Percentiles rank a stretch among this genome's conserved stretches.
These are phyloP conservation scores for Adansonia digitata DNA, from an alignment of 345 rosid species.

Conservation along the genomic window DNA sequence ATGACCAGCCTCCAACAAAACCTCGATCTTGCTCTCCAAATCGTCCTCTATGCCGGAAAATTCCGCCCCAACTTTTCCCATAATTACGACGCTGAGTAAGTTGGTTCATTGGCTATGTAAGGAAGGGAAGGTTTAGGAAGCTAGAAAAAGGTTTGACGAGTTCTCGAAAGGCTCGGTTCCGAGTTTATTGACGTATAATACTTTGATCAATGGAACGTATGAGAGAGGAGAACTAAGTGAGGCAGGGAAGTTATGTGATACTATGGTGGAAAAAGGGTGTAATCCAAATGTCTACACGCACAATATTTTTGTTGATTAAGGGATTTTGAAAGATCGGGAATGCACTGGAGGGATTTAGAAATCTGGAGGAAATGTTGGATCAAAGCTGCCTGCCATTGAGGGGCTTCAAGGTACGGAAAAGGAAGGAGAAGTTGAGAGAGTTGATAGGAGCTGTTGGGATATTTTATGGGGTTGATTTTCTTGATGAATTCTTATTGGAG, in stretches of 20 bases:
- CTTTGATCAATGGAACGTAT: conserved; percentile 72
- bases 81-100: conserved; percentile 56
- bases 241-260: conserved; percentile 78
- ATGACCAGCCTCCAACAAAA: conserved; percentile 58
- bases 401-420: conserved; percentile 36
- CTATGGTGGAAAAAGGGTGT: conserved; percentile 76
- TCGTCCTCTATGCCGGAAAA: conserved; percentile 70
- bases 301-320: conserved; percentile 59
- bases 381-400: conserved; percentile 57
- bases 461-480: conserved; percentile 29
- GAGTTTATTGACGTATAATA: conserved; percentile 67
- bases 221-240: conserved; percentile 65
- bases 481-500: conserved; percentile 34
- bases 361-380: conserved; percentile 77
- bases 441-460: conserved; percentile 59
- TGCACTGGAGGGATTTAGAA: conserved; percentile 56
- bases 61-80: conserved; percentile 59
- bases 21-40: conserved; percentile 82
- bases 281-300: conserved; percentile 71
- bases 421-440: conserved; percentile 41
- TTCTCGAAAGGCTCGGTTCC: conserved; percentile 71
- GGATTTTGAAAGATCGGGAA: conserved; percentile 69
- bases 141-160: conserved; percentile 70
- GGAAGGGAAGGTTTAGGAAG: conserved; percentile 61
- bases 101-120: conserved; percentile 84